These are phyloP conservation scores for Scheffersomyces illinoinensis DNA, from an alignment of 1,139 yeast species.

Conservation along the genomic window DNA sequence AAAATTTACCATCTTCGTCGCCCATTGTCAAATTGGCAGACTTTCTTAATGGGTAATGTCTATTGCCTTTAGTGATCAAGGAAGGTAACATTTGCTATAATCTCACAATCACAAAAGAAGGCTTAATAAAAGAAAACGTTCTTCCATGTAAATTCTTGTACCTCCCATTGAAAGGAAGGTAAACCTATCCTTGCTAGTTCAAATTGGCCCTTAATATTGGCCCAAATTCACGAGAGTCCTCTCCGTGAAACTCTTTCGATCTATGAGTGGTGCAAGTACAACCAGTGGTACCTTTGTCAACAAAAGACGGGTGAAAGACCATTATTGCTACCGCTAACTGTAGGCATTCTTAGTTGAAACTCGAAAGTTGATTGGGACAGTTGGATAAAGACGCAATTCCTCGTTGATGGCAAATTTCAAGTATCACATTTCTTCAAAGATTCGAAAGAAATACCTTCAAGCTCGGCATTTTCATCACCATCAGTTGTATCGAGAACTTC, in stretches of 20 bases:
- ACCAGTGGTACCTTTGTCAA: conserved; percentile 12
- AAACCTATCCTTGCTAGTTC: conserved; percentile 34
- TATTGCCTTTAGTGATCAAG: conserved; percentile 18
- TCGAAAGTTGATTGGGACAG: conserved; percentile 15
- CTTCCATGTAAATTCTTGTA: conserved; percentile 39
- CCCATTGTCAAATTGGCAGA: conserved; percentile 30
- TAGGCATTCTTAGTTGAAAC: conserved; percentile 13
- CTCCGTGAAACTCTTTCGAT: conserved; percentile 10
- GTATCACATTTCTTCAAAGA: conserved; percentile 10
- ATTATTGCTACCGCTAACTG: conserved; percentile 15
- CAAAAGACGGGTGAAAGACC: conserved; percentile 9
- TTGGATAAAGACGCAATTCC: conserved; percentile 14
- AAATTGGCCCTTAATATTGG: conserved; percentile 3
- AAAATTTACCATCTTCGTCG: conserved; percentile 19
- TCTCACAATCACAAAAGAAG: conserved; percentile 26
- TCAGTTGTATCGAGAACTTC: conserved; percentile 24
- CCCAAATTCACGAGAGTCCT: conserved; percentile 11
- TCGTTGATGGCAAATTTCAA: conserved; percentile 15
- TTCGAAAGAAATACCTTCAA: conserved; percentile 26
- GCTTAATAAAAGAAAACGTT: conserved; percentile 44
- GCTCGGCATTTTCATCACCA: conserved; percentile 20
- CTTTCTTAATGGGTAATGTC: conserved; percentile 27
- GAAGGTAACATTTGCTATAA: conserved; percentile 27
- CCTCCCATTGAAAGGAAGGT: conserved; percentile 42
- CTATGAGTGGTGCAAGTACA: conserved; percentile 13